These are phyloP conservation scores for Camelina laxa DNA, from an alignment of 345 rosid species.

Conservation along the genomic window DNA sequence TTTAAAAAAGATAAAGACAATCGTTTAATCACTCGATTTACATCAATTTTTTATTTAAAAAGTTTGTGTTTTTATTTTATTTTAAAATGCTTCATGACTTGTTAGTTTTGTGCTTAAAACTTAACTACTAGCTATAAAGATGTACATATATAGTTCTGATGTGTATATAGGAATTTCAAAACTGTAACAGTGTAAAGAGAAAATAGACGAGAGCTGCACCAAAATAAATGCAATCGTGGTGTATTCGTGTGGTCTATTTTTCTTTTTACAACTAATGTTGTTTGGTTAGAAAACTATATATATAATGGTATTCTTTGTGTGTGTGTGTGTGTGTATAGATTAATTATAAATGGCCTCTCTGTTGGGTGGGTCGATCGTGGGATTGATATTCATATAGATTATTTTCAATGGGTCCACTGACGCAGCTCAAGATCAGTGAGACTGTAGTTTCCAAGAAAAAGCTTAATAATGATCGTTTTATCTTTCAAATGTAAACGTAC, in stretches of 20 bases:
- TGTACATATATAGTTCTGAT: too few species aligned
- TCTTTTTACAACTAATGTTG: slow-evolving; percentile 15
- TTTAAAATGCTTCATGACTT: too few species aligned
- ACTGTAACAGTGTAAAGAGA: too few species aligned
- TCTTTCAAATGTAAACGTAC: too few species aligned
- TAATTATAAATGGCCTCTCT: slow-evolving; percentile 19
- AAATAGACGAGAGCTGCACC: neutral
- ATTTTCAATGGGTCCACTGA: slow-evolving; percentile 34
- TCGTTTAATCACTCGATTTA: too few species aligned
- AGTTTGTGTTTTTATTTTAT: too few species aligned
- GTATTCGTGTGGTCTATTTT: too few species aligned
- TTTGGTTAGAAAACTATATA: slow-evolving; percentile 4
- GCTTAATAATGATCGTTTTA: neutral
- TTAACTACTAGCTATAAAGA: too few species aligned
- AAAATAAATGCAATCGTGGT: slow-evolving; percentile 34
- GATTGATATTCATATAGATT: slow-evolving; percentile 16
- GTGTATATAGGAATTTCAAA: too few species aligned
- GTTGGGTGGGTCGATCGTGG: slow-evolving; percentile 44
- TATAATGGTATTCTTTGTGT: neutral
- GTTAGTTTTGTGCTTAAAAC: too few species aligned
- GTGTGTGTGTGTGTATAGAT: slow-evolving; percentile 18
- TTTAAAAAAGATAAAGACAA: too few species aligned
- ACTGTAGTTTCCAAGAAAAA: slow-evolving; percentile 38
- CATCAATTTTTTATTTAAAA: too few species aligned
- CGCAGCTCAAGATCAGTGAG: slow-evolving; percentile 31